A percentile compares a stretch with the other conserved stretches of the same genome.
Evolutionary conservation across 2,329 filamentous ascomycete species (phyloP).

Genomic region (Fusarium austroafricanum): DNA sequence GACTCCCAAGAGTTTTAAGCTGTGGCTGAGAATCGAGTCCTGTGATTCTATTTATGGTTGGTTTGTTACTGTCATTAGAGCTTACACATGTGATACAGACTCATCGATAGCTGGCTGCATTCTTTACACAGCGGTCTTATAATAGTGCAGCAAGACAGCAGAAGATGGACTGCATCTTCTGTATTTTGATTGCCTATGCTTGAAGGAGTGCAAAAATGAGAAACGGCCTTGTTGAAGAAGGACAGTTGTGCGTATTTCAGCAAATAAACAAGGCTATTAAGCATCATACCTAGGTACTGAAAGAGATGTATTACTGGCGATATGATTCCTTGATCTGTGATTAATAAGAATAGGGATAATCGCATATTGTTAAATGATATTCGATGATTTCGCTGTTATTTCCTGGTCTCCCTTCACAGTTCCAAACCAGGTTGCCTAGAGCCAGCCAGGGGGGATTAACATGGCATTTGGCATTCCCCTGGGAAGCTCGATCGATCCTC

Average conservation of each 20-base stretch:
- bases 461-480: too few species aligned
- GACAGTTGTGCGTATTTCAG: background rate
- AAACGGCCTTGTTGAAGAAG: too few species aligned
- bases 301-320: background rate
- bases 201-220: too few species aligned
- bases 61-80: background rate
- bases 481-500: background rate
- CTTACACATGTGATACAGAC: background rate
- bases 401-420: too few species aligned
- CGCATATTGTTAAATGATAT: background rate
- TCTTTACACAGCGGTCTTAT: background rate
- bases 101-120: background rate
- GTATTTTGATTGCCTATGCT: background rate
- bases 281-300: too few species aligned
- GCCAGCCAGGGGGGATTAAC: background rate
- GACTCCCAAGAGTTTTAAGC: background rate
- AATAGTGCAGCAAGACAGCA: background rate
- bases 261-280: background rate
- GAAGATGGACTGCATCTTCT: background rate
- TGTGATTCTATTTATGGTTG: background rate
- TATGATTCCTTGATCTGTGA: background rate
- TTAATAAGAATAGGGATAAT: background rate
- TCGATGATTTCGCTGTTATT: background rate
- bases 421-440: background rate
- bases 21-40: background rate